Conservation (phyloP, 179 eudicot species). For the Camellia oleifera region DNA sequence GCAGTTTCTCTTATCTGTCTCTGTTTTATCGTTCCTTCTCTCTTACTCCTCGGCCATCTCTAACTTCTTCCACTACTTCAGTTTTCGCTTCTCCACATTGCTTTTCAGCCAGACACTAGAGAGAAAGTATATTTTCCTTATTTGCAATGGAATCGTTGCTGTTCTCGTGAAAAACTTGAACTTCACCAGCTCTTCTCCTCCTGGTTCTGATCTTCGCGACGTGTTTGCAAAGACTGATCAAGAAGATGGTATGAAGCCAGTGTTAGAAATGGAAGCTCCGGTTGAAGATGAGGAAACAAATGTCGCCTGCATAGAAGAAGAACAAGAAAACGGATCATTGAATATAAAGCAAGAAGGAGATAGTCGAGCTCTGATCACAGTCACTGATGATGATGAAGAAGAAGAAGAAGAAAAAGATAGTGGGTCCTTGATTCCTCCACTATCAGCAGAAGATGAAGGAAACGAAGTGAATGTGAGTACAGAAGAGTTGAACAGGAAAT, state of each 20-base stretch:
- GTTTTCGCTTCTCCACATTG: conserved; percentile 24
- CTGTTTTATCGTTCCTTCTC: conserved; percentile 34
- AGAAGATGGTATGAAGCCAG: conserved; percentile 2
- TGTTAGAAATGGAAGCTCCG: not conserved
- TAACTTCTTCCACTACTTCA: conserved; percentile 20
- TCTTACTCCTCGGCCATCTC: conserved; percentile 32
- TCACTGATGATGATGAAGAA: conserved; percentile 3
- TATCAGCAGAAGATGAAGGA: conserved; percentile 18
- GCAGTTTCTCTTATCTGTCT: conserved; percentile 29
- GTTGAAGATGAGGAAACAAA: not conserved
- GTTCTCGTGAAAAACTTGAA: conserved; percentile 37
- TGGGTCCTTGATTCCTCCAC: not conserved
- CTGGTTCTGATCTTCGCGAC: conserved; percentile 8
- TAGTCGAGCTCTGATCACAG: conserved; percentile 1
- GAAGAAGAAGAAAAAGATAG: not conserved
- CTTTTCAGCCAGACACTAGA: conserved; percentile 27
- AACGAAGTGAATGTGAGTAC: conserved; percentile 36
- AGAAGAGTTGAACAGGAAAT: conserved; percentile 54
- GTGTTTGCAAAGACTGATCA: conserved; percentile 15
- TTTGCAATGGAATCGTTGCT: conserved; percentile 56
- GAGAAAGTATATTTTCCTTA: conserved; percentile 46
- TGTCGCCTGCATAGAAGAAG: not conserved
- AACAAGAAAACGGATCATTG: conserved; percentile 2
- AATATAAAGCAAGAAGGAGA: conserved; percentile 12
- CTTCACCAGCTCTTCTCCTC: not conserved